Evolutionary conservation across 139 green algal species (phyloP).

Genomic region (Chlorella sp.): DNA sequence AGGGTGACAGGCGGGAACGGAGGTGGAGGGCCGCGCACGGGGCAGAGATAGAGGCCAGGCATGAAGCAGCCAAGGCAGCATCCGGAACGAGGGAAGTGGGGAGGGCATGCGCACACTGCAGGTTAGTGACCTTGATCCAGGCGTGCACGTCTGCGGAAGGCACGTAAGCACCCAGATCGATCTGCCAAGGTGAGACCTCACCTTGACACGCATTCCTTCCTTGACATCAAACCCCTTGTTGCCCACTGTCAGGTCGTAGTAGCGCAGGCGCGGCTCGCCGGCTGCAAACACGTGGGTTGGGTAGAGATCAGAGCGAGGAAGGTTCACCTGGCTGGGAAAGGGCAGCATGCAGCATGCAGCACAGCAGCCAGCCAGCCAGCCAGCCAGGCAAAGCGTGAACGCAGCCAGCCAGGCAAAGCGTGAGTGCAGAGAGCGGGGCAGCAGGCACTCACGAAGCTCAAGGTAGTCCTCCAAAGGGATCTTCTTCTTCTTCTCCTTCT

Average conservation of each 20-base stretch:
- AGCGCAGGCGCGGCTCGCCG: slow-evolving; percentile 67
- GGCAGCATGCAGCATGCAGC: background rate
- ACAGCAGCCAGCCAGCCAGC: background rate
- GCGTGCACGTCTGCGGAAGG: too few relatives aligned
- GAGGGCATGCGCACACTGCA: too few relatives aligned
- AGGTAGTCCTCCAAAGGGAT: slow-evolving; percentile 70
- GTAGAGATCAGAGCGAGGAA: background rate
- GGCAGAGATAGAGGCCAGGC: too few relatives aligned
- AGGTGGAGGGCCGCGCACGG: too few relatives aligned
- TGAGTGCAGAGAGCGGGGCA: background rate
- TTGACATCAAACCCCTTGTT: slow-evolving; percentile 56
- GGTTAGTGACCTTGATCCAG: too few relatives aligned
- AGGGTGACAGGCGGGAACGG: too few relatives aligned
- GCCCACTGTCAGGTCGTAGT: slow-evolving; percentile 77
- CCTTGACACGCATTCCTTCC: slow-evolving; percentile 66
- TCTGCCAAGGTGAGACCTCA: slow-evolving; percentile 21
- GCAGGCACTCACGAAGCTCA: slow-evolving; percentile 17
- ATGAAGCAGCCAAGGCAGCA: too few relatives aligned
- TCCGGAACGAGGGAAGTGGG: too few relatives aligned
- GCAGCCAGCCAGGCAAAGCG: background rate
- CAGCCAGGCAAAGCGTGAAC: slow-evolving; percentile 5
- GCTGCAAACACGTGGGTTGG: background rate
- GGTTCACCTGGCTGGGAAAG: background rate
- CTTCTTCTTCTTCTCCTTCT: slow-evolving; percentile 82
- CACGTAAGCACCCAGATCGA: background rate